phyloP scores from a whole-genome alignment of 2,329 filamentous ascomycete species.

The Endothia cerciana region DNA sequence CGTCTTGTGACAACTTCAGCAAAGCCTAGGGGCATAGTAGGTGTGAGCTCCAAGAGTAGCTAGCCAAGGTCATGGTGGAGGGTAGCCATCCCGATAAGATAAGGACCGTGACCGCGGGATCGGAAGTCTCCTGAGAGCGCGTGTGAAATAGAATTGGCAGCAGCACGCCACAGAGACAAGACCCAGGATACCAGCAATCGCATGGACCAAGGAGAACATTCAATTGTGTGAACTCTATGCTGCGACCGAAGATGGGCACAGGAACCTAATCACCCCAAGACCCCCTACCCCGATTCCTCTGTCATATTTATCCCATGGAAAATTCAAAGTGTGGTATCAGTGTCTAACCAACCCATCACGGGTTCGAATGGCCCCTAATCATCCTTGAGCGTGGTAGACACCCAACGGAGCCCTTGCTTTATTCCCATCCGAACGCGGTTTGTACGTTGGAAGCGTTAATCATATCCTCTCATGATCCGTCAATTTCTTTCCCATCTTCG shows the following conservation, averaged over 20 bases:
- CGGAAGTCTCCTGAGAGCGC: not conserved
- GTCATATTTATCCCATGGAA: conserved; percentile 2
- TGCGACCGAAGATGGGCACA: not conserved
- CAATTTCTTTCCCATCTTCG: conserved; percentile 36
- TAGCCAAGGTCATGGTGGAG: not conserved
- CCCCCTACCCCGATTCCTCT: not conserved
- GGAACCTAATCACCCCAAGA: not conserved
- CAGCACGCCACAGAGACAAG: not conserved
- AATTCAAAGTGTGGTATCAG: conserved; percentile 16
- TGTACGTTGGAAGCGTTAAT: not conserved
- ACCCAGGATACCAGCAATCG: not conserved
- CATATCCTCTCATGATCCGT: conserved; percentile 30
- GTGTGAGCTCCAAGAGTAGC: not conserved
- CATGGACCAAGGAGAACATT: not conserved
- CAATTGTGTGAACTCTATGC: not conserved
- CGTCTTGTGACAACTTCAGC: not conserved
- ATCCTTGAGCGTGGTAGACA: not conserved
- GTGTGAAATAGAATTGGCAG: not conserved
- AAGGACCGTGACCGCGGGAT: not conserved
- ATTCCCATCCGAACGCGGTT: conserved; percentile 13
- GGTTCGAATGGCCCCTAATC: conserved; percentile 11
- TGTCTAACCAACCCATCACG: conserved; percentile 14
- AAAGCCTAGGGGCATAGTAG: not conserved
- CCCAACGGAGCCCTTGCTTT: not conserved
- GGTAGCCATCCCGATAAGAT: conserved; percentile 4